These are phyloP conservation scores for Fomitopsis pinicola DNA, from an alignment of 1,284 basidiomycete genomes.

Conservation along the genomic window DNA sequence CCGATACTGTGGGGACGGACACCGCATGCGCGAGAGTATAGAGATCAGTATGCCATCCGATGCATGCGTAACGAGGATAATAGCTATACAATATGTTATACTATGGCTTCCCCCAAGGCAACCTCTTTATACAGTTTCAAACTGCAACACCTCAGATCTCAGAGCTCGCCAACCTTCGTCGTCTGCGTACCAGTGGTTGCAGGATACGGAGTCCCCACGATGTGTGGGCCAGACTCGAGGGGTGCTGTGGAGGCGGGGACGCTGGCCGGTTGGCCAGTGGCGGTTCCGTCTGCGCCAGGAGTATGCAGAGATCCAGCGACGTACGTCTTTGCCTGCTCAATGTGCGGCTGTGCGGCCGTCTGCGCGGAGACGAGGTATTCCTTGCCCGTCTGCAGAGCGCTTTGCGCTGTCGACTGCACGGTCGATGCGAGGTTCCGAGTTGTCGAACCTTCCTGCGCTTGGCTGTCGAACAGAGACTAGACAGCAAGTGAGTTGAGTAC, in stretches of 20 bases:
- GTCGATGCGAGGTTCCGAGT: conserved; percentile 25
- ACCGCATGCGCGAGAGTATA: too few relatives aligned
- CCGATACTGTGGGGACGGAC: too few relatives aligned
- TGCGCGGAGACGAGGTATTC: conserved; percentile 38
- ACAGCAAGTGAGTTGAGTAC: background rate
- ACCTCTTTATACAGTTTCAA: too few relatives aligned
- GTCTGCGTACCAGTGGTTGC: conserved; percentile 20
- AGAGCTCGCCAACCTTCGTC: conserved; percentile 19
- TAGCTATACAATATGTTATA: too few relatives aligned
- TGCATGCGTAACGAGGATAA: too few relatives aligned
- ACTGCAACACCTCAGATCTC: background rate
- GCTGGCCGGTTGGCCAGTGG: conserved; percentile 19
- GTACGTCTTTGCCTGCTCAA: conserved; percentile 24
- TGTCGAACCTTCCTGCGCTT: conserved; percentile 5
- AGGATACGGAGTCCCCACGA: conserved; percentile 33
- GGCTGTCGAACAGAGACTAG: conserved; percentile 25
- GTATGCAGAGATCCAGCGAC: conserved; percentile 13
- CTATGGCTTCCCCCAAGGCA: too few relatives aligned
- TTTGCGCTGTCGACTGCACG: conserved; percentile 27
- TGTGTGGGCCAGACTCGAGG: conserved; percentile 39
- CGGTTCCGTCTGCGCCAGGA: conserved; percentile 8
- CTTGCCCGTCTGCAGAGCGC: conserved; percentile 37
- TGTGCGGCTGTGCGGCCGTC: conserved; percentile 32
- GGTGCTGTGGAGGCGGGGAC: conserved; percentile 37
- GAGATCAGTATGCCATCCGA: too few relatives aligned